These are phyloP conservation scores for Zymoseptoria crescenta DNA, from an alignment of 2,329 filamentous ascomycete species.

Conservation along the genomic window DNA sequence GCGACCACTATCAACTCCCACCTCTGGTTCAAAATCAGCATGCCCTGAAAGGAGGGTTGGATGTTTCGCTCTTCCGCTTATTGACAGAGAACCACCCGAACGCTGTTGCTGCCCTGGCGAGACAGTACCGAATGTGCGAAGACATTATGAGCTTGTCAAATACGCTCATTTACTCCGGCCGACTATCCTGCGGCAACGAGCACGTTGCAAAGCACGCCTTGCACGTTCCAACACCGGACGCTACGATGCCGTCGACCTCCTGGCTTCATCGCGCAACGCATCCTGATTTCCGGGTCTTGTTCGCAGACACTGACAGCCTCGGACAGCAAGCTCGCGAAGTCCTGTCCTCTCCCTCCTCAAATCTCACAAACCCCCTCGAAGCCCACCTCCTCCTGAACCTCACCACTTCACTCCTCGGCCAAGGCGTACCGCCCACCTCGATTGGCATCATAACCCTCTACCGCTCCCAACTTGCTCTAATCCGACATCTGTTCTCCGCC, in stretches of 20 bases:
- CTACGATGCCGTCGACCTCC: neutral
- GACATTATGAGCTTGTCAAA: constrained; percentile 95
- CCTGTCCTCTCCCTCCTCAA: constrained; percentile 44
- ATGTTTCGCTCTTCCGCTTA: constrained; percentile 88
- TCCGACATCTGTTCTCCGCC: constrained; percentile 58
- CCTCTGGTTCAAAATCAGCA: constrained; percentile 89
- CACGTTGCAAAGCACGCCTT: constrained; percentile 64
- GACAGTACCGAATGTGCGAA: constrained; percentile 97
- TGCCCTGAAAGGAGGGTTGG: constrained; percentile 75
- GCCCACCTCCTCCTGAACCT: constrained; percentile 69
- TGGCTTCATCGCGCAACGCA: constrained; percentile 69
- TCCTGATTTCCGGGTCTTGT: constrained; percentile 66
- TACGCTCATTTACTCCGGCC: constrained; percentile 83
- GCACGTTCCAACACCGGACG: constrained; percentile 46
- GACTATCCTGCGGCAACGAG: constrained; percentile 79
- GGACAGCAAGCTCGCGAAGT: constrained; percentile 59
- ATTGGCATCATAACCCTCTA: constrained; percentile 98
- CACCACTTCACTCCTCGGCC: constrained; percentile 66
- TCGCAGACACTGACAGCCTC: constrained; percentile 81
- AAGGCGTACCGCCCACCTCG: constrained; percentile 64
- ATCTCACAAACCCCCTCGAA: constrained; percentile 83
- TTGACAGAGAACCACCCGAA: constrained; percentile 81
- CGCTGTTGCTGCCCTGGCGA: constrained; percentile 83
- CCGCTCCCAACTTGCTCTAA: constrained; percentile 76
- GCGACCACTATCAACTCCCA: constrained; percentile 92